Base-by-base conservation (phyloP, 208 protist species). In the Lotmaria passim region DNA sequence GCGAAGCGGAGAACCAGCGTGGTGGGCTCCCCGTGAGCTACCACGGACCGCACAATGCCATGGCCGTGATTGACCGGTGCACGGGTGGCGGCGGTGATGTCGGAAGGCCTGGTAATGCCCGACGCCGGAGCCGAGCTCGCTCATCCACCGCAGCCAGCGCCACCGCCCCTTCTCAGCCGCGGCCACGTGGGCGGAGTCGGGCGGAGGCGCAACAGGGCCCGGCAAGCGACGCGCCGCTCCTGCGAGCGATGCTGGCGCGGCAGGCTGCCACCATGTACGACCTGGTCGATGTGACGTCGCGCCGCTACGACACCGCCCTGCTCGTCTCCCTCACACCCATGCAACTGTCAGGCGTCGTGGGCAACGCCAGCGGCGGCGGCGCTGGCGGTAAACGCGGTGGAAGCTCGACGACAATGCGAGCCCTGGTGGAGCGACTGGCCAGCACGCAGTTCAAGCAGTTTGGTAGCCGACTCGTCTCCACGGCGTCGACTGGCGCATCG, bases 271-370 rank as follows among this genome's bases (percentile, higher is more conserved):
- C 39, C 56, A 69, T 52, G 33, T 46, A 71, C 47, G 78, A 78
- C 53, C 63, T 71, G 7, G 50, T 63, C 41, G 80, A 78, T 46
- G 48, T 74, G 4, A 26, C 64, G 10, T 43, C 41, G 23, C 73
- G 78, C 14, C 47, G 65, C 41, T 75, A 85, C 56, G 75, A 83
- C 24, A 74, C 78, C 1, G 85, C 89, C 15, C 65, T 94, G 38
- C 73, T 91, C 19, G 44, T 94, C n/a, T 69, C 83, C 38, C 75
- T 91, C 69, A 94, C 85, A 7, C 89, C 86, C 2, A 94, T 94
- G 89, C 75, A 83, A 68, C 76, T 94, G 23, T 81, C 79, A 3
- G 56, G 69, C 3, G 46, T 38, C n/a, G 62, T 21, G 0, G 34
- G 8, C 33, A 28, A 21, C 23, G 15, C 3, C 50, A n/a, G 28